phyloP scores from a whole-genome alignment of 768 basidiomycete genomes.

The Heimioporus sp. region DNA sequence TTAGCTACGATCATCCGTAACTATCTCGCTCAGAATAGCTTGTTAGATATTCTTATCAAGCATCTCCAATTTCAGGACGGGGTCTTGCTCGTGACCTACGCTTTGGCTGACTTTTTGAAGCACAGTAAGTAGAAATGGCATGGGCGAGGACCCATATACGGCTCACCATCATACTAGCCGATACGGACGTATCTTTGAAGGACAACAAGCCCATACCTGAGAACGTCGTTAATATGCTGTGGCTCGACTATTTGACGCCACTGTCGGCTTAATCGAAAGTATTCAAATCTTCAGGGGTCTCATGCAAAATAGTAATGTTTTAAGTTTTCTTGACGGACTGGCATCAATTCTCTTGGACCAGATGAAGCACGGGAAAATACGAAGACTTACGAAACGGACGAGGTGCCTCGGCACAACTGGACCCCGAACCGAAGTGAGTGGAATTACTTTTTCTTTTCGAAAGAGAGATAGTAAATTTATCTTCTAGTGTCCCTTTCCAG shows the following conservation, averaged over 20 bases:
- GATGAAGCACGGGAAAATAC: constrained; percentile 1
- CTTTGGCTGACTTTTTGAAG: constrained; percentile 13
- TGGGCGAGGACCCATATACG: background rate
- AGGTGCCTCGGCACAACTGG: constrained; percentile 7
- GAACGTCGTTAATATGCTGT: constrained; percentile 2
- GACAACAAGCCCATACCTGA: background rate
- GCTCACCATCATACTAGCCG: constrained; percentile 4
- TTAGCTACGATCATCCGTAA: constrained; percentile 7
- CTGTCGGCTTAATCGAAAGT: background rate
- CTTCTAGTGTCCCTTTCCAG: background rate
- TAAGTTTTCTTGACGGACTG: background rate
- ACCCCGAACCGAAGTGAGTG: constrained; percentile 15
- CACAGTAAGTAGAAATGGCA: constrained; percentile 8
- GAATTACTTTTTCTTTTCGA: background rate
- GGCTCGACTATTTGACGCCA: constrained; percentile 7
- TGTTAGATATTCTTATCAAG: constrained; percentile 11
- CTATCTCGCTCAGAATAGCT: constrained; percentile 2
- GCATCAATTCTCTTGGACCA: background rate
- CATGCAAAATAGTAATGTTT: constrained; percentile 4
- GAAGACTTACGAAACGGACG: background rate
- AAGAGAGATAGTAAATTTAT: background rate
- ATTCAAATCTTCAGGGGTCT: constrained; percentile 1
- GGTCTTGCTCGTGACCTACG: constrained; percentile 20
- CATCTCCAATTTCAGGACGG: constrained; percentile 13
- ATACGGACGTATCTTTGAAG: constrained; percentile 13